Conservation (phyloP, 768 basidiomycete genomes). For the Peribolospora baueri region DNA sequence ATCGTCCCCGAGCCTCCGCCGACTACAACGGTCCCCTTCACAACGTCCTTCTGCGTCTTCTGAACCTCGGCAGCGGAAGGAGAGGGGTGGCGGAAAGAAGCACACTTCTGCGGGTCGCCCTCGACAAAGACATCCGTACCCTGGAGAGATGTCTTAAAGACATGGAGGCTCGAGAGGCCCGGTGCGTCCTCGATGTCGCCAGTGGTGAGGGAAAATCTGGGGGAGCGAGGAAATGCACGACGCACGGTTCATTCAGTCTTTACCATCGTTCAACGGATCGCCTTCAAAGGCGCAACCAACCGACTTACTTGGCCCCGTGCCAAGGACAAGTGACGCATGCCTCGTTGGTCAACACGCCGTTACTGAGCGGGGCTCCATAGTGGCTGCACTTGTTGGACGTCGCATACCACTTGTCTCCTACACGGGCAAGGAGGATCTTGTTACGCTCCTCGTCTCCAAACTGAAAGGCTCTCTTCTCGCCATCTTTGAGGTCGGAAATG, state of each 20-base stretch:
- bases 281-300: conserved; percentile 11
- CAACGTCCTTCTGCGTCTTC: no score
- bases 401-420: conserved; percentile 20
- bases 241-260: neutral
- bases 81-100: no score
- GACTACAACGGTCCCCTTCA: conserved; percentile 31
- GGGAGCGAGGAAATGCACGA: conserved; percentile 53
- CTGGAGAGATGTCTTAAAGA: conserved; percentile 28
- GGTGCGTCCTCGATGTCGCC: conserved; percentile 83
- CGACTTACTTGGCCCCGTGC: conserved; percentile 16
- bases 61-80: no score
- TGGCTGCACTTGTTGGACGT: conserved; percentile 74
- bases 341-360: conserved; percentile 54
- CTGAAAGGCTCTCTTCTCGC: no score
- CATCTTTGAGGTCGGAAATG: no score
- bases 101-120: neutral
- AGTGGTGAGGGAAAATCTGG: conserved; percentile 66
- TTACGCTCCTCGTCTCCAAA: no score
- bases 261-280: neutral
- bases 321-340: conserved; percentile 29
- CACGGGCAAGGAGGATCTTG: no score
- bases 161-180: conserved; percentile 52
- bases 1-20: conserved; percentile 66
- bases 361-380: conserved; percentile 66
- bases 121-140: neutral